A percentile compares a stretch with the other conserved stretches of the same genome.
phyloP scores from a whole-genome alignment of 768 basidiomycete species.

The Tylopilus plumbeoviolaceoides region DNA sequence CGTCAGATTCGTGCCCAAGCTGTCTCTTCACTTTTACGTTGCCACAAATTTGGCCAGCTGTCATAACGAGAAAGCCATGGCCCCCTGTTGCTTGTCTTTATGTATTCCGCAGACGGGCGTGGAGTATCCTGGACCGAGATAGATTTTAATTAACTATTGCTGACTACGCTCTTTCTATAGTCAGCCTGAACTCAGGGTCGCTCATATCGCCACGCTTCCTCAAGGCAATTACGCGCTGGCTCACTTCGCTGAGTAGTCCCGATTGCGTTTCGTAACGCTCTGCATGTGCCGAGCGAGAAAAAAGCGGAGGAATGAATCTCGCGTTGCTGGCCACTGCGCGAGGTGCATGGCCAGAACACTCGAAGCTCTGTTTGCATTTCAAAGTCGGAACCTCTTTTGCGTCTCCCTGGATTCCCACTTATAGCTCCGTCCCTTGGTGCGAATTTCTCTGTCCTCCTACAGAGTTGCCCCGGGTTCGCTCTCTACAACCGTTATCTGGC shows the following conservation, averaged over 20 bases:
- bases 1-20: slow-evolving; percentile 31
- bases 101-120: slow-evolving; percentile 35
- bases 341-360: slow-evolving; percentile 34
- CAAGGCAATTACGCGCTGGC: slow-evolving; percentile 36
- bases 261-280: slow-evolving; percentile 31
- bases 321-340: slow-evolving; percentile 29
- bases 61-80: slow-evolving; percentile 25
- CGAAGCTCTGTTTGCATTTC: slow-evolving; percentile 33
- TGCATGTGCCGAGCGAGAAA: slow-evolving; percentile 29
- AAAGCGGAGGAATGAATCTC: slow-evolving; percentile 35
- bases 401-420: slow-evolving; percentile 29
- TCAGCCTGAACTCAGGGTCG: slow-evolving; percentile 26
- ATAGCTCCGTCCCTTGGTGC: slow-evolving; percentile 22
- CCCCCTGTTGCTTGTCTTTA: slow-evolving; percentile 32
- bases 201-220: slow-evolving; percentile 26
- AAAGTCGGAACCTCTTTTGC: slow-evolving; percentile 29
- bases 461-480: slow-evolving; percentile 22
- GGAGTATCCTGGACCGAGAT: slow-evolving; percentile 33
- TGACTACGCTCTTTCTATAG: slow-evolving; percentile 22
- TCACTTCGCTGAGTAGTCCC: slow-evolving; percentile 34
- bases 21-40: slow-evolving; percentile 33
- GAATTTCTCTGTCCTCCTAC: slow-evolving; percentile 15
- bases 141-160: slow-evolving; percentile 31
- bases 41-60: slow-evolving; percentile 18
- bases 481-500: slow-evolving; percentile 20